phyloP scores from a whole-genome alignment of 768 basidiomycete species.

The Trametes coccinea region DNA sequence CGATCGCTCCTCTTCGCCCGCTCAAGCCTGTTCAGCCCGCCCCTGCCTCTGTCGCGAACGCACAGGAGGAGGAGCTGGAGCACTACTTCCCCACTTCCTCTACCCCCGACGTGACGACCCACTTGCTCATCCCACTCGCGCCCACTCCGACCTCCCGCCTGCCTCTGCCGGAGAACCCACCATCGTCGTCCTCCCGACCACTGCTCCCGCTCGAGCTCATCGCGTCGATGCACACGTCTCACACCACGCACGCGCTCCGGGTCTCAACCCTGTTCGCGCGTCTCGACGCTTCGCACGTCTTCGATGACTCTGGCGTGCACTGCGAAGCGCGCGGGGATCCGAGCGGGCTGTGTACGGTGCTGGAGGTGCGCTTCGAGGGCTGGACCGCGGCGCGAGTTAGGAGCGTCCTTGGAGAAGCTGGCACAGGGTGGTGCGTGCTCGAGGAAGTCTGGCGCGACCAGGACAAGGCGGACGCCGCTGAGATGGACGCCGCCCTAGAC shows the following conservation, averaged over 20 bases:
- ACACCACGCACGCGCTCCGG: conserved; percentile 58
- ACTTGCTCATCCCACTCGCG: conserved; percentile 73
- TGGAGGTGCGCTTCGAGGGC: conserved; percentile 71
- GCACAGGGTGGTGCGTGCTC: conserved; percentile 73
- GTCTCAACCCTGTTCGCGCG: conserved; percentile 70
- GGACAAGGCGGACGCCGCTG: conserved; percentile 23
- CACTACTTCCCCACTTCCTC: conserved; percentile 57
- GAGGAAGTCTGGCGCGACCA: conserved; percentile 48
- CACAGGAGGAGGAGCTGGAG: conserved; percentile 47
- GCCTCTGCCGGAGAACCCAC: conserved; percentile 47
- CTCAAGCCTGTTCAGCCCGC: conserved; percentile 12
- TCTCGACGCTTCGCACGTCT: conserved; percentile 68
- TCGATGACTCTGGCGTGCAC: conserved; percentile 56
- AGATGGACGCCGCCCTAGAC: conserved; percentile 32
- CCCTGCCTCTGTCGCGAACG: conserved; percentile 19
- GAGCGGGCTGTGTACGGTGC: conserved; percentile 61
- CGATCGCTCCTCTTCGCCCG: conserved; percentile 13
- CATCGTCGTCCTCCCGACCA: conserved; percentile 29
- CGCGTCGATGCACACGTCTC: conserved; percentile 49
- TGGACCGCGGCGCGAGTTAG: conserved; percentile 71
- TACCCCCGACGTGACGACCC: conserved; percentile 51
- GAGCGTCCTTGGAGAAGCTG: conserved; percentile 67
- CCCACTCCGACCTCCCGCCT: conserved; percentile 70
- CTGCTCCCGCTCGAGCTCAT: conserved; percentile 59
- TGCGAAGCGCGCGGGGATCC: conserved; percentile 61